Base-by-base conservation (phyloP, 1,139 yeast genomes). In the Zhuliangozyma parablackwelliae region DNA sequence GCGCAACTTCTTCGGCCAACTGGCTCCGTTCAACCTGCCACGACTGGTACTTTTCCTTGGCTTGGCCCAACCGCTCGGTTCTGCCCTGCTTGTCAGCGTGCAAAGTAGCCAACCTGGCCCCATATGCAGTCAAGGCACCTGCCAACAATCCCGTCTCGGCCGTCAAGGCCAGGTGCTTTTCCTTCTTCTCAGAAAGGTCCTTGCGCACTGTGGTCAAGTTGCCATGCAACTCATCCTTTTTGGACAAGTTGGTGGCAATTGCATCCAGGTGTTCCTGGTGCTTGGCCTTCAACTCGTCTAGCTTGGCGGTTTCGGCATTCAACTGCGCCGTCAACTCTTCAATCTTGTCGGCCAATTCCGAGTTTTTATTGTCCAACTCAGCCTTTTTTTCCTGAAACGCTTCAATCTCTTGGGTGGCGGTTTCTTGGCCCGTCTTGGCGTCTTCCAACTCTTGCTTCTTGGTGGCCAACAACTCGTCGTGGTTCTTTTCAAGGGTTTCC, bases 391-490 rank as follows among this genome's bases (percentile, higher is more conserved):
- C 66, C 41, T 69, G 65, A 40, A 72, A 62, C 26, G 55, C 62
- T 49, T 69, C 76, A 44, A 72, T 72, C 41, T 63, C 72, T 35
- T 63, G 63, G 25, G 73, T 63, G 38, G 77, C 69, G 24, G 61
- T 65, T 37, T 61, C 70, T 54, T 76, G 81, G 35, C 59, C 59
- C 11, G 60, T 50, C 53, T 74, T 75, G 11, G 78, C 56, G 35
- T 65, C 74, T 45, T 66, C 75, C 44, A 75, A 62, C 45, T 72
- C 80, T 44, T 68, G 69, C 33, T 68, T 59, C 53, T 74, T 76
- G 39, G 75, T 69, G 26, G 68, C 68, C 39, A 63, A 69, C 49
- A 72, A 62, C 45, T 72, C 71, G 30, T 63, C 77, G 41, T 72
- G 75, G 47, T 71, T 72, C 48, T 61, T 62, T 31, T 56, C 44